Conservation (phyloP, 192 early-diverging fungal genomes). For the Globomyces pollinis-pini region DNA sequence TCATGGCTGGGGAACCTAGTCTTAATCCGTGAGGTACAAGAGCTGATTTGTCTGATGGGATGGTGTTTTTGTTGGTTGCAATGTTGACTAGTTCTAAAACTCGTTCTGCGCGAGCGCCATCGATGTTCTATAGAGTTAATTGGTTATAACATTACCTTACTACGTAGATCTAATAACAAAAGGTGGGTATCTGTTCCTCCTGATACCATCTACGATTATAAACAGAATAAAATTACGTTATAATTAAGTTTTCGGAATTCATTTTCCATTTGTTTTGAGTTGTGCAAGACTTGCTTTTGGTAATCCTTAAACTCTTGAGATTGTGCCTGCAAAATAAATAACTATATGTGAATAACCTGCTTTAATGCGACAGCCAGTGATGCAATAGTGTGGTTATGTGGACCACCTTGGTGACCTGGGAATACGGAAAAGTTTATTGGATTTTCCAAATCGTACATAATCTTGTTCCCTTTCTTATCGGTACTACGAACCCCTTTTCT, state of each 20-base stretch:
- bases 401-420: slow-evolving; percentile 98
- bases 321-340: slow-evolving; percentile 44
- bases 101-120: slow-evolving; percentile 93
- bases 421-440: slow-evolving; percentile 96
- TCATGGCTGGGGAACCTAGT: slow-evolving; percentile 96
- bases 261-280: slow-evolving; percentile 82
- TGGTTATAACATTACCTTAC: slow-evolving; percentile 38
- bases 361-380: slow-evolving; percentile 93
- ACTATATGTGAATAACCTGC: no score
- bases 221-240: no score
- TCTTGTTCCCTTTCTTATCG: slow-evolving; percentile 87
- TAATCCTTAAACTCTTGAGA: slow-evolving; percentile 79
- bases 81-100: slow-evolving; percentile 94
- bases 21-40: slow-evolving; percentile 90
- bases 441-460: slow-evolving; percentile 85
- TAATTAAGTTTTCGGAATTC: slow-evolving; percentile 66
- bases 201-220: slow-evolving; percentile 78
- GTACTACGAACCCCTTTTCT: slow-evolving; percentile 80
- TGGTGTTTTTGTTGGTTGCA: slow-evolving; percentile 98
- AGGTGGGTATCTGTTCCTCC: slow-evolving; percentile 96
- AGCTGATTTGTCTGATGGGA: slow-evolving; percentile 91
- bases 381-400: slow-evolving; percentile 98
- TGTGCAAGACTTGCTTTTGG: slow-evolving; percentile 82
- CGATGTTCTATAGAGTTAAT: slow-evolving; percentile 74
- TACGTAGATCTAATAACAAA: slow-evolving; percentile 78